A percentile compares a stretch with the other conserved stretches of the same genome.
Conservation (phyloP, 2,329 filamentous ascomycete species). For the Laburnicola sp. region DNA sequence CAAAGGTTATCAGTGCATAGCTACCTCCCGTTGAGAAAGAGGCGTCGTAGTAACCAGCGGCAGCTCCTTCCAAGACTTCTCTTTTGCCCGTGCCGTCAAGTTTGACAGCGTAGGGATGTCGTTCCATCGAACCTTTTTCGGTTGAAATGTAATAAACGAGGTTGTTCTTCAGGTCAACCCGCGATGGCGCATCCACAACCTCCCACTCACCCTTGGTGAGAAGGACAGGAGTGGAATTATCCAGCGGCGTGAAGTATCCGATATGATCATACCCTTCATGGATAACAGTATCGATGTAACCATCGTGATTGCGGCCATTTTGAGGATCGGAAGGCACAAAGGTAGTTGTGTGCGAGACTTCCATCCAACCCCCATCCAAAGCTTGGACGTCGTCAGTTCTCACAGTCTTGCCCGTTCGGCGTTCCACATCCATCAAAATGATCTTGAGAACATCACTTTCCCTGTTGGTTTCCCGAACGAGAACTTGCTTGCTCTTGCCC, state of each 20-base stretch:
- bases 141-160: slow-evolving; percentile 89
- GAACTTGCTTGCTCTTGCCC: slow-evolving; percentile 69
- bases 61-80: slow-evolving; percentile 71
- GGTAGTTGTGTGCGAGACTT: slow-evolving; percentile 82
- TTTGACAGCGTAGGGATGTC: slow-evolving; percentile 88
- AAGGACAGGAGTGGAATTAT: slow-evolving; percentile 78
- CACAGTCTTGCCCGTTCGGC: slow-evolving; percentile 75
- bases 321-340: slow-evolving; percentile 82
- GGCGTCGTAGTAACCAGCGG: slow-evolving; percentile 76
- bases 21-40: slow-evolving; percentile 83
- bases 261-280: slow-evolving; percentile 86
- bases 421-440: slow-evolving; percentile 77
- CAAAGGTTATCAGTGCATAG: slow-evolving; percentile 81
- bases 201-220: slow-evolving; percentile 92
- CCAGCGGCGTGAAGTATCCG: slow-evolving; percentile 87
- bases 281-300: slow-evolving; percentile 90
- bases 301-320: slow-evolving; percentile 77
- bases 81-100: slow-evolving; percentile 75
- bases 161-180: slow-evolving; percentile 81
- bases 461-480: slow-evolving; percentile 91
- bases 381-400: slow-evolving; percentile 76
- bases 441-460: slow-evolving; percentile 91
- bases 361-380: slow-evolving; percentile 97
- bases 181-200: slow-evolving; percentile 80
- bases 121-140: slow-evolving; percentile 83